Evolutionary conservation across 2,329 filamentous ascomycete genomes (phyloP), one percentile per base, ranked within the genome.

Genomic region (Curvularia sp.): DNA sequence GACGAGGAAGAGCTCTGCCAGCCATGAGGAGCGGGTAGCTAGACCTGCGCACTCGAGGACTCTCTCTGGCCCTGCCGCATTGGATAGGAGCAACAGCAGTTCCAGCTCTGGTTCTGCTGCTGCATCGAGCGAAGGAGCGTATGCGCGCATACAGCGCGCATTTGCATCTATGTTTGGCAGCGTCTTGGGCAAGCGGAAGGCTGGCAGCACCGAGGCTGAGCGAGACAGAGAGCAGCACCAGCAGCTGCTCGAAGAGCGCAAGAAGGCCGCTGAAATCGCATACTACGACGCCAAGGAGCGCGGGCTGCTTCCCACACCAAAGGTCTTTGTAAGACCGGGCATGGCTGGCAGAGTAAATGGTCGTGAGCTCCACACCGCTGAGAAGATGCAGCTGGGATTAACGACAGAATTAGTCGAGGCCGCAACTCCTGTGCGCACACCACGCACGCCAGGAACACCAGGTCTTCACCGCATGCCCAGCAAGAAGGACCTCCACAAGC

Each of bases 401-500:
- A 62, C 53, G 22, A 31, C 43, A 53, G 47, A 46, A 53, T 58
- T 62, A 46, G 56, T 46, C 41, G 51, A 58, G 31, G 53, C 50
- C 58, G 57, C 49, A 38, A 61, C 48, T 22, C 65, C 35, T 33
- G 56, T 20, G 46, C 67, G 52, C 42, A 58, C 51, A 38, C 61
- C 70, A 13, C 59, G 62, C 39, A 58, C 53, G 28, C 61, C 70
- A 9, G 59, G 62, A 30, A 73, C 70, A 1, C 74, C 71, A 0
- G 61, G 64, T 5, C 69, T 85, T 33, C 80, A 80, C 57, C 80
- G 78, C 41, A 79, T 82, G 24, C 80, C 80, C 2, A 86, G 84
- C 2, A 84, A 83, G 66, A 84, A 82, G 64, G 86, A 88, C 52
- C 74, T 88, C 5, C 78, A 82, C 49, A 83, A 82, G 65, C 84